These are phyloP conservation scores for Aureobasidium sp. DNA, from an alignment of 2,329 filamentous ascomycete species.

Conservation along the genomic window DNA sequence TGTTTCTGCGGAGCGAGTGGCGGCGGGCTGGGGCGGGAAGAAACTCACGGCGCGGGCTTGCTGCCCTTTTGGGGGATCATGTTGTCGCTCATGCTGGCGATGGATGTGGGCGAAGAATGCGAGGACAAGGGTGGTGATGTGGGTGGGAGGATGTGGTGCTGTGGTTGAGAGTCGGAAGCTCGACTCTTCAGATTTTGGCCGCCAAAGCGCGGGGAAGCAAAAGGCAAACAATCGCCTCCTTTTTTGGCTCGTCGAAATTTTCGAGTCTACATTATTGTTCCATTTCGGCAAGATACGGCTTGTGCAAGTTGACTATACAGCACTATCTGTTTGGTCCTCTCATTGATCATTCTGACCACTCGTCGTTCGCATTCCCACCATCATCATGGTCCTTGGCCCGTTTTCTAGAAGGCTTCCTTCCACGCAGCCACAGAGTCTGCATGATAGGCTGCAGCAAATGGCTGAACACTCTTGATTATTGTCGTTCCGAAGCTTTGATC, in stretches of 20 bases:
- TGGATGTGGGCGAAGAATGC: constrained; percentile 11
- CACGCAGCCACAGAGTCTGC: not conserved
- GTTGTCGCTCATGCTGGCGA: constrained; percentile 10
- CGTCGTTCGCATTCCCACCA: not conserved
- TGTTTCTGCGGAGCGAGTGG: not conserved
- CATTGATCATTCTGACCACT: not conserved
- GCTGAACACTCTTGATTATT: not conserved
- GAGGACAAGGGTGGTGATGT: constrained; percentile 8
- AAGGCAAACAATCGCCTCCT: not conserved
- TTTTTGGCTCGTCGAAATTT: too few relatives aligned
- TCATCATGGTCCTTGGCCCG: not conserved
- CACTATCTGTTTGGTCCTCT: not conserved
- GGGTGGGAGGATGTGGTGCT: constrained; percentile 4
- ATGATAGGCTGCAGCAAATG: not conserved
- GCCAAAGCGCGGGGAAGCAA: not conserved
- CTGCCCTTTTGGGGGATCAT: constrained; percentile 15
- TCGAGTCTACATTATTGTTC: not conserved
- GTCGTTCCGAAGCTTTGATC: not conserved
- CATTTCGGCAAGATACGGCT: not conserved
- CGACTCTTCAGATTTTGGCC: constrained; percentile 1
- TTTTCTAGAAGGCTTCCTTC: not conserved
- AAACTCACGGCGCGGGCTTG: constrained; percentile 13
- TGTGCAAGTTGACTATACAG: not conserved
- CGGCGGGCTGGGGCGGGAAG: not conserved
- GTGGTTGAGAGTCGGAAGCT: constrained; percentile 14